These are phyloP conservation scores for Candida koratica DNA, from an alignment of 805 yeast species.

Conservation along the genomic window DNA sequence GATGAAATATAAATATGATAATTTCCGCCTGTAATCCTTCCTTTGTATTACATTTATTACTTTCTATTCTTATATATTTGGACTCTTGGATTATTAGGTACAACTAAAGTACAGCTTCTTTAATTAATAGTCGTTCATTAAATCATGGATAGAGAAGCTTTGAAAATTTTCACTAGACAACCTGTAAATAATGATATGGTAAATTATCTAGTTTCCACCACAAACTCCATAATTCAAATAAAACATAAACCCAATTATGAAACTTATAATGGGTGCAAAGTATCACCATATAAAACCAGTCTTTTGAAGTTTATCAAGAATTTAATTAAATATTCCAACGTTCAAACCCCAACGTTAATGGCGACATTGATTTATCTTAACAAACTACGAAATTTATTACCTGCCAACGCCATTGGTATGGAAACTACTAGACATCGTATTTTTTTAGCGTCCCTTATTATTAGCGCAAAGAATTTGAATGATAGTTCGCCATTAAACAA, in stretches of 20 bases:
- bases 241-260: slow-evolving; percentile 19
- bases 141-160: slow-evolving; percentile 38
- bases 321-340: slow-evolving; percentile 77
- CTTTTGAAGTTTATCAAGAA: slow-evolving; percentile 65
- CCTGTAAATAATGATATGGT: slow-evolving; percentile 59
- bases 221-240: slow-evolving; percentile 52
- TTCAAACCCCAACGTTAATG: slow-evolving; percentile 94
- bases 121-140: slow-evolving; percentile 1
- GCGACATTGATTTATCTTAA: slow-evolving; percentile 81
- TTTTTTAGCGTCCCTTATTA: slow-evolving; percentile 79
- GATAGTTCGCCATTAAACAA: slow-evolving; percentile 94
- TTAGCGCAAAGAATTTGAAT: slow-evolving; percentile 89
- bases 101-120: neutral
- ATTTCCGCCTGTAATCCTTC: slow-evolving; percentile 1
- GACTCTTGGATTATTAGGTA: slow-evolving; percentile 1
- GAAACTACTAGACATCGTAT: slow-evolving; percentile 91
- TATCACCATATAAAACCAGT: slow-evolving; percentile 38
- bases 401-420: slow-evolving; percentile 87
- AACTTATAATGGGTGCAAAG: slow-evolving; percentile 14
- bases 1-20: slow-evolving; percentile 4
- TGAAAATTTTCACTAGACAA: slow-evolving; percentile 49
- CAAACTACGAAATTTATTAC: slow-evolving; percentile 71
- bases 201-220: slow-evolving; percentile 53
- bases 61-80: neutral
- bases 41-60: neutral